Conservation (phyloP, 148 eudicot genomes). For the Rhododendron vialii region DNA sequence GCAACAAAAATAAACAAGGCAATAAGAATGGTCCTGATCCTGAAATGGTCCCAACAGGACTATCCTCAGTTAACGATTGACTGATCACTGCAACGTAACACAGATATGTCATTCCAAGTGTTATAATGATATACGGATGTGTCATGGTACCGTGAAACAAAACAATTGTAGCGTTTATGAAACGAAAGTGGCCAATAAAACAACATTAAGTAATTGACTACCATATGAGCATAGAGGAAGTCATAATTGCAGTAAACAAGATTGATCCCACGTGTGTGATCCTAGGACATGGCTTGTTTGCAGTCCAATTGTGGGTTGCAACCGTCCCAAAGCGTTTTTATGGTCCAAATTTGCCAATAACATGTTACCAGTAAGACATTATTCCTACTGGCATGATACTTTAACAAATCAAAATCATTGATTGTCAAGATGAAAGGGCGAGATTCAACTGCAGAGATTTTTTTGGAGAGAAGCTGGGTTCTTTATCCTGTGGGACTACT, state of each 20-base stretch:
- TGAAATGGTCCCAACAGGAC: not conserved
- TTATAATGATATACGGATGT: not conserved
- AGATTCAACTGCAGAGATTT: too few species aligned
- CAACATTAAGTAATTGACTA: not conserved
- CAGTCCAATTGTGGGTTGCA: not conserved
- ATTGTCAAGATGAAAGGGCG: too few species aligned
- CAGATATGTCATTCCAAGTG: not conserved
- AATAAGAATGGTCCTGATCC: not conserved
- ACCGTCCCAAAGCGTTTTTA: too few species aligned
- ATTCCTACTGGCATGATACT: too few species aligned
- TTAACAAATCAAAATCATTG: too few species aligned
- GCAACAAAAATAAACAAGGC: slow-evolving; percentile 17
- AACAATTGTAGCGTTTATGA: not conserved
- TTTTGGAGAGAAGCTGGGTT: too few species aligned
- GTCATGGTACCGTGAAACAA: not conserved
- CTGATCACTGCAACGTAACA: not conserved
- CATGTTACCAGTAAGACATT: not conserved
- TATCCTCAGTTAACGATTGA: not conserved
- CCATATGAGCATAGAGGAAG: not conserved
- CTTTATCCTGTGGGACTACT: too few species aligned
- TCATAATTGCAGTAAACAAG: not conserved
- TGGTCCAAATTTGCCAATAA: not conserved
- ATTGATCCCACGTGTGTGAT: not conserved
- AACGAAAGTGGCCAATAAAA: not conserved
- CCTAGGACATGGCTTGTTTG: too few species aligned